phyloP scores from a whole-genome alignment of 768 basidiomycete species.

The Flagelloscypha sp. region DNA sequence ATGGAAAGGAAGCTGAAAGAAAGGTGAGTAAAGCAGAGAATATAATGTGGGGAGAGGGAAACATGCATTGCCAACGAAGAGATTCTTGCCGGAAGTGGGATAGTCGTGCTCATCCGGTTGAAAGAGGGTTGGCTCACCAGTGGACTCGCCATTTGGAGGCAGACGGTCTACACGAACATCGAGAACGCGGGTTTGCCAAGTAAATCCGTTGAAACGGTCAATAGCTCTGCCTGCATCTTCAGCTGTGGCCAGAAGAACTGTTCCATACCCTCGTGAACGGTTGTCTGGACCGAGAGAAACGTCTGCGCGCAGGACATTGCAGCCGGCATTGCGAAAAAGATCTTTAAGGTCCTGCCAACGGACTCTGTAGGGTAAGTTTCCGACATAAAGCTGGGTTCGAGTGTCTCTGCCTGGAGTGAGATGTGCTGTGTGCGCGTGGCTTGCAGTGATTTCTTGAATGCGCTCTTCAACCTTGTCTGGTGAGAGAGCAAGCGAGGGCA shows the following conservation, averaged over 20 bases:
- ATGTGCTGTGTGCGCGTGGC: too few species aligned
- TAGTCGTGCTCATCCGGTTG: constrained; percentile 19
- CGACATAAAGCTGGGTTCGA: constrained; percentile 91
- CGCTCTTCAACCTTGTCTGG: too few species aligned
- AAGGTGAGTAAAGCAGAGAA: constrained; percentile 6
- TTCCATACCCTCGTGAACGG: constrained; percentile 88
- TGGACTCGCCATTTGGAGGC: constrained; percentile 48
- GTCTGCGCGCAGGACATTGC: constrained; percentile 76
- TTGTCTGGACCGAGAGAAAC: constrained; percentile 82
- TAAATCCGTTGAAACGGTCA: constrained; percentile 93
- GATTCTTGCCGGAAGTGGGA: constrained; percentile 36
- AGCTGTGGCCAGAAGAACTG: constrained; percentile 87
- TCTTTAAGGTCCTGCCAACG: constrained; percentile 99
- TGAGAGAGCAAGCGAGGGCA: too few species aligned
- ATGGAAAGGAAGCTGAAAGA: constrained; percentile 73
- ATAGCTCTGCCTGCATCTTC: constrained; percentile 93
- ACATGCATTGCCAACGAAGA: constrained; percentile 88
- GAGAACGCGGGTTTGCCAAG: constrained; percentile 90
- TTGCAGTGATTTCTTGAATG: too few species aligned
- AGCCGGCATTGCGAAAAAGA: constrained; percentile 90
- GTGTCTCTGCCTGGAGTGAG: too few species aligned
- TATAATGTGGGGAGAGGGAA: constrained; percentile 10
- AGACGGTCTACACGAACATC: constrained; percentile 89
- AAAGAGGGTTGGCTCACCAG: constrained; percentile 15
- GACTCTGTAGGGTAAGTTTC: constrained; percentile 94